Conservation (phyloP, 768 basidiomycete genomes). For the Boletellus emodensis region DNA sequence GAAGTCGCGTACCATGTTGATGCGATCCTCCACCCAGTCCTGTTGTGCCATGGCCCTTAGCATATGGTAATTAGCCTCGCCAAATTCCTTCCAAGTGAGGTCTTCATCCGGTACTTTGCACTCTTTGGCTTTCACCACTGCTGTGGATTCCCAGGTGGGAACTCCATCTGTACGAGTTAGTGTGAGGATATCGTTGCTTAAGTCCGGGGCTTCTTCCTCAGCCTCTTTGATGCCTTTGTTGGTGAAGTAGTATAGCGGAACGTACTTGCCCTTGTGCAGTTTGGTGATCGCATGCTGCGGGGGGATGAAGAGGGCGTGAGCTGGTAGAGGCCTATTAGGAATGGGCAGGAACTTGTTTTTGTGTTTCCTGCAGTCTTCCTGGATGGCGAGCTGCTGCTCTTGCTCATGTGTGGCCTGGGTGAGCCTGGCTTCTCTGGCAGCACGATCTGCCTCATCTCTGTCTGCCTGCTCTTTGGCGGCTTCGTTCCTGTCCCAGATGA, state of each 20-base stretch:
- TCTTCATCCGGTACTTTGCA: background rate
- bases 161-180: too few species aligned
- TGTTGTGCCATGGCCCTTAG: background rate
- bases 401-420: too few species aligned
- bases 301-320: background rate
- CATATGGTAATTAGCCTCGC: background rate
- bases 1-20: background rate
- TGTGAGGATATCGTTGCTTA: too few species aligned
- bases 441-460: too few species aligned
- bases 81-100: slow-evolving; percentile 3
- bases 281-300: background rate
- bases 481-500: too few species aligned
- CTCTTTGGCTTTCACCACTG: slow-evolving; percentile 1
- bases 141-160: too few species aligned
- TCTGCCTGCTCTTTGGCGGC: too few species aligned
- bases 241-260: background rate
- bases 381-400: too few species aligned
- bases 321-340: accelerated
- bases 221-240: background rate
- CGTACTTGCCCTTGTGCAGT: background rate
- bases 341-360: background rate
- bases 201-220: too few species aligned
- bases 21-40: background rate
- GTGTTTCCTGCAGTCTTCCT: background rate
- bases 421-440: too few species aligned